Evolutionary conservation across 306 rosid species (phyloP).

Genomic region (Corylus americana): DNA sequence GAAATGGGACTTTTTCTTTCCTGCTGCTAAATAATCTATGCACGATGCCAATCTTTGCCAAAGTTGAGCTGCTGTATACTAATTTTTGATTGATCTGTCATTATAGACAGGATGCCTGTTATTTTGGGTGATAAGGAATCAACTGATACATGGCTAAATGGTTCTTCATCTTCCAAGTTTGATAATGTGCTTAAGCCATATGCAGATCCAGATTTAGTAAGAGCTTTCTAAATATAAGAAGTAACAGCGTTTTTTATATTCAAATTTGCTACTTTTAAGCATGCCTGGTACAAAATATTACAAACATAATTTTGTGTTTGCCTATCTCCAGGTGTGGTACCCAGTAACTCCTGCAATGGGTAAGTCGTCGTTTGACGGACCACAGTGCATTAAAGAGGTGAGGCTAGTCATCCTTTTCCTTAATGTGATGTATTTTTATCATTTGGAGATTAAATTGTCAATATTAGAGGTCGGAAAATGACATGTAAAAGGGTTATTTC

Average conservation of each 20-base stretch:
- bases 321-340: slow-evolving; percentile 64
- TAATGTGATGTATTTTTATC: neutral
- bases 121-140: slow-evolving; percentile 74
- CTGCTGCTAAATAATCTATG: neutral
- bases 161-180: slow-evolving; percentile 48
- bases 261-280: neutral
- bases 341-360: slow-evolving; percentile 90
- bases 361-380: slow-evolving; percentile 80
- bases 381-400: slow-evolving; percentile 87
- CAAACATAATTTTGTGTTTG: slow-evolving; percentile 4
- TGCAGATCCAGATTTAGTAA: slow-evolving; percentile 77
- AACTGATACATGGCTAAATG: slow-evolving; percentile 68
- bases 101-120: slow-evolving; percentile 91
- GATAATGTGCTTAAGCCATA: slow-evolving; percentile 68
- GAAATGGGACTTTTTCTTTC: neutral
- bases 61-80: slow-evolving; percentile 26
- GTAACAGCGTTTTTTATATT: neutral
- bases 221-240: slow-evolving; percentile 24
- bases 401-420: slow-evolving; percentile 9
- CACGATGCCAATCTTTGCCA: slow-evolving; percentile 1
- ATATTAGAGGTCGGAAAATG: slow-evolving; percentile 9
- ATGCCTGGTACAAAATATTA: neutral
- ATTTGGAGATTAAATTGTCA: neutral
- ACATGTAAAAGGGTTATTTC: neutral
- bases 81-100: slow-evolving; percentile 21